A percentile compares a stretch with the other conserved stretches of the same genome.
phyloP scores from a whole-genome alignment of 495 filamentous ascomycete species.

The Xylaria grammica region DNA sequence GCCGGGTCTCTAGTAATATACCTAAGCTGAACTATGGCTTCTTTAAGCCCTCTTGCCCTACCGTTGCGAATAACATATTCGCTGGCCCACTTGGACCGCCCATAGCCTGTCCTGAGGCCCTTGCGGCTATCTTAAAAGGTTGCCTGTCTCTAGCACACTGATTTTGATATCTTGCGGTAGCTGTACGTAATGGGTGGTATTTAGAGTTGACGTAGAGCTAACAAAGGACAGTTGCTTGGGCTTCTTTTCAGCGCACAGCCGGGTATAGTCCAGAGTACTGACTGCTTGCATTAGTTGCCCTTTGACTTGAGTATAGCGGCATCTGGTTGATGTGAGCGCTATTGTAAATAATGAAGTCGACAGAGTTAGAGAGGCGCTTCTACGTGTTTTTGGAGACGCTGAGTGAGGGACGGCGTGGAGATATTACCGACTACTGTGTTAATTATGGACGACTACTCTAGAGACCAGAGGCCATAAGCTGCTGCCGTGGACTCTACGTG shows the following conservation, averaged over 20 bases:
- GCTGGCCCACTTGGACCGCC: conserved; percentile 79
- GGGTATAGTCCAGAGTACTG: conserved; percentile 68
- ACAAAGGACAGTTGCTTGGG: conserved; percentile 78
- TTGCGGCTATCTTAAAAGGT: conserved; percentile 35
- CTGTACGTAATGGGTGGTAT: conserved; percentile 69
- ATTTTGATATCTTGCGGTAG: conserved; percentile 58
- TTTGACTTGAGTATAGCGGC: conserved; percentile 63
- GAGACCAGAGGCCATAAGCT: conserved; percentile 78
- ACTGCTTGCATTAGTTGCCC: conserved; percentile 75
- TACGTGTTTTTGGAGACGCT: conserved; percentile 69
- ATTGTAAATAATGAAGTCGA: conserved; percentile 88
- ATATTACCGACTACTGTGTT: conserved; percentile 75
- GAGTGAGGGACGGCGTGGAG: conserved; percentile 72
- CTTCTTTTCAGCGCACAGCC: conserved; percentile 67
- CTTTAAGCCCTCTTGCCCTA: conserved; percentile 74
- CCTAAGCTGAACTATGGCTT: conserved; percentile 80
- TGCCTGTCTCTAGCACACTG: conserved; percentile 34
- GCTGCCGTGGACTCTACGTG: background rate
- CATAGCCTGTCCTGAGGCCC: conserved; percentile 69
- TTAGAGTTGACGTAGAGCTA: conserved; percentile 74
- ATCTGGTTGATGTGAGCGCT: conserved; percentile 91
- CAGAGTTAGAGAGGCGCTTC: conserved; percentile 65
- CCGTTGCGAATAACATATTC: conserved; percentile 85
- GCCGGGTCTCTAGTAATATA: conserved; percentile 80
- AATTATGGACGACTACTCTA: conserved; percentile 56